These are phyloP conservation scores for Pseudopyricularia javanii DNA, from an alignment of 2,329 filamentous ascomycete genomes.

Conservation along the genomic window DNA sequence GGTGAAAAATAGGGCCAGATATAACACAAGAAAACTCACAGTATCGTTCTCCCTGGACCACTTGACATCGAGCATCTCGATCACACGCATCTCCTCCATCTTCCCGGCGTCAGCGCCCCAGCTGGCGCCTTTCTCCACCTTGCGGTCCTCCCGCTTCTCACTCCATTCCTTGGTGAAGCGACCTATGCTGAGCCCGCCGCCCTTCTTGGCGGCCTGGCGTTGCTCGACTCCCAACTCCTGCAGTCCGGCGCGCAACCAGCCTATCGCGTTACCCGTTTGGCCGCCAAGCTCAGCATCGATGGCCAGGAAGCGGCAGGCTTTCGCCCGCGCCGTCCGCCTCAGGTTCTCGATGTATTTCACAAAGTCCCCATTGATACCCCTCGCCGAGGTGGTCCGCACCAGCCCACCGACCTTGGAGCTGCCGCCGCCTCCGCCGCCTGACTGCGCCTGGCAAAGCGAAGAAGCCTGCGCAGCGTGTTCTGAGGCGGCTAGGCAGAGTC, in stretches of 20 bases:
- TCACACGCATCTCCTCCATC: conserved; percentile 70
- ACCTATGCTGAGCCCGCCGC: conserved; percentile 40
- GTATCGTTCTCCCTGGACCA: conserved; percentile 93
- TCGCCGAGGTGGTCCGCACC: conserved; percentile 31
- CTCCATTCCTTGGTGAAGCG: conserved; percentile 62
- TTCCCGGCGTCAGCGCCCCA: conserved; percentile 81
- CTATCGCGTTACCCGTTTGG: conserved; percentile 73
- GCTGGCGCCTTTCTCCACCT: conserved; percentile 56
- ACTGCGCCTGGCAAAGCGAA: conserved; percentile 31
- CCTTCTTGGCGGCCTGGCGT: conserved; percentile 30
- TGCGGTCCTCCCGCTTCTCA: conserved; percentile 68
- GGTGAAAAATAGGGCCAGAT: background rate
- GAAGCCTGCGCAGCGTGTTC: conserved; percentile 72
- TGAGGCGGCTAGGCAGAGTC: conserved; percentile 75
- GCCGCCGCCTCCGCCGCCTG: conserved; percentile 2
- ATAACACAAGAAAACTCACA: conserved; percentile 39
- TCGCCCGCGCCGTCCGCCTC: conserved; percentile 61
- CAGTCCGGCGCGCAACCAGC: conserved; percentile 70
- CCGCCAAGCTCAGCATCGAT: conserved; percentile 78
- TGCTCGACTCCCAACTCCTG: conserved; percentile 58
- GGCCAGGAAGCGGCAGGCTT: conserved; percentile 80
- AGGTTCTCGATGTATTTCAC: conserved; percentile 66
- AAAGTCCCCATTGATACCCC: conserved; percentile 49
- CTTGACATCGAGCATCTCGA: conserved; percentile 78
- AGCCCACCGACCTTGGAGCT: background rate